These are phyloP conservation scores for Amaranthus cruentus DNA, from an alignment of 148 eudicot species.

Conservation along the genomic window DNA sequence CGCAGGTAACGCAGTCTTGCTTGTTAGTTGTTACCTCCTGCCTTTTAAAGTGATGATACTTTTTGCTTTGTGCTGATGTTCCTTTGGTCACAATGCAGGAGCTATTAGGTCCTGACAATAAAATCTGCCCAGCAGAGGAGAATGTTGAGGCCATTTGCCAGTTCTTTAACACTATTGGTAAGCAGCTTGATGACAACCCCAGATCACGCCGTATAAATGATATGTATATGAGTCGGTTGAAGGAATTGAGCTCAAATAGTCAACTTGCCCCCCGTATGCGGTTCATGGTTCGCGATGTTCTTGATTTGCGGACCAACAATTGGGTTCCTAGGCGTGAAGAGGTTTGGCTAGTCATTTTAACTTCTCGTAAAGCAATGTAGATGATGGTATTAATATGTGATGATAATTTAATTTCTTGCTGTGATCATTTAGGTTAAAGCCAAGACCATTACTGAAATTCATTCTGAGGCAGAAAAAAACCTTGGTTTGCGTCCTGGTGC, in stretches of 20 bases:
- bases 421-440: conserved; percentile 58
- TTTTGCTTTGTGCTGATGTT: neutral
- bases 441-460: conserved; percentile 76
- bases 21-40: too few species aligned
- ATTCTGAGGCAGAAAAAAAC: conserved; percentile 75
- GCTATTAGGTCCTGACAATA: conserved; percentile 70
- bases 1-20: conserved; percentile 46
- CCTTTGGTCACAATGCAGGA: conserved; percentile 38
- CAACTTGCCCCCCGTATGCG: conserved; percentile 71
- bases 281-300: conserved; percentile 80
- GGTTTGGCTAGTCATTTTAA: conserved; percentile 32
- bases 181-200: conserved; percentile 80
- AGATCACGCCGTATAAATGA: conserved; percentile 73
- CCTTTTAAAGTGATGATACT: neutral
- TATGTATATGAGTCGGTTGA: conserved; percentile 56
- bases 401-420: conserved; percentile 1
- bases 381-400: neutral
- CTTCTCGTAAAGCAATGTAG: neutral
- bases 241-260: conserved; percentile 54
- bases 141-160: conserved; percentile 93
- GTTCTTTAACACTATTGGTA: conserved; percentile 82
- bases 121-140: conserved; percentile 86
- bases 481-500: conserved; percentile 79
- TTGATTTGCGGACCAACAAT: conserved; percentile 65
- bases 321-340: conserved; percentile 95